Evolutionary conservation across 257 asterid species (phyloP), one percentile per base, ranked within the genome.

Genomic region (Salvia miltiorrhiza): DNA sequence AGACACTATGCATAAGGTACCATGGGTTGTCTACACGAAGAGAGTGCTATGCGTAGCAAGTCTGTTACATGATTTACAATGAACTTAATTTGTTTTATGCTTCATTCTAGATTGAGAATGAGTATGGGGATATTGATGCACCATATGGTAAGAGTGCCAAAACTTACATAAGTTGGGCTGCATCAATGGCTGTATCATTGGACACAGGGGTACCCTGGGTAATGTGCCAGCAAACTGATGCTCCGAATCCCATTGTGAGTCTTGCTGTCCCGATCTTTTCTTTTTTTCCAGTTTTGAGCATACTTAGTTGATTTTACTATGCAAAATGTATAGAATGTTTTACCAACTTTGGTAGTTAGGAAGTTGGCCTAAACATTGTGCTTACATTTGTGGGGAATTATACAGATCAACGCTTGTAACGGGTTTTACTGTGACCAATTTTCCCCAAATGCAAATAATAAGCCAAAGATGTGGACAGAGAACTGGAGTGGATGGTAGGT

Each of bases 401-500:
- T 56, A 63, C 90, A 93, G 97, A 90, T 93, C 33, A 88, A 93
- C 77, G 89, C 97, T 12, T 93, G 98, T 82, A 93, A 90, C 64
- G 98, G 98, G 61, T 92, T 92, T 64, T 90, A 92, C 68, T 88
- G 98, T 52, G 97, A 92, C 55, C 97, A 93, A 64, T 93, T 90
- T 79, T 87, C 96, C 16, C 97, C 95, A 49, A 90, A 93, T 75
- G 84, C 98, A n/a, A 80, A 80, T 68, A 80, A 74, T 73, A 90
- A 81, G 67, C 97, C 97, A 9, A 93, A 90, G 77, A 80, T 93
- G 90, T 93, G 98, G 98, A 93, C 98, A 1, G 98, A 93, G 81
- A 85, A 90, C 79, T 93, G 98, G 98, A 85, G 83, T 35, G 98
- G 98, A 82, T 93, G 98, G 98, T 93, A 81, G 57, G 64, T 37